Evolutionary conservation across 139 green algal species (phyloP).

Genomic region (Tetraselmis chui): DNA sequence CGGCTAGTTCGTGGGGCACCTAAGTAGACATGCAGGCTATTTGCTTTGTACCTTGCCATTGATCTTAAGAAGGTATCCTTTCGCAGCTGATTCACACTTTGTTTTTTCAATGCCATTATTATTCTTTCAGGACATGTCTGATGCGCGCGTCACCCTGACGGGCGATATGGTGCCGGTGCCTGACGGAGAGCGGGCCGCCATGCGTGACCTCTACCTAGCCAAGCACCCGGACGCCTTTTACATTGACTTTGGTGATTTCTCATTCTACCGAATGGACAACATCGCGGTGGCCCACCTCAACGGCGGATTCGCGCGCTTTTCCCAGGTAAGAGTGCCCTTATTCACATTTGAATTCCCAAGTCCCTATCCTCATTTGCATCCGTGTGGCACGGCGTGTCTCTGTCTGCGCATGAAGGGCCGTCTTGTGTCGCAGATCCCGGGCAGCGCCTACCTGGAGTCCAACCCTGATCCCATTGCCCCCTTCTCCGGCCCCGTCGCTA

Average conservation of each 20-base stretch:
- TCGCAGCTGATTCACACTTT: too few relatives aligned
- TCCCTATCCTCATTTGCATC: too few relatives aligned
- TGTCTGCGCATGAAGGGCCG: too few relatives aligned
- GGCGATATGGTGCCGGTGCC: conserved; percentile 35
- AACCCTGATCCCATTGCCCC: conserved; percentile 59
- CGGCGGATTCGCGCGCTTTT: conserved; percentile 58
- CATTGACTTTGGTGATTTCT: conserved; percentile 77
- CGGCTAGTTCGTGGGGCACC: too few relatives aligned
- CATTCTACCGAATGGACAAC: conserved; percentile 44
- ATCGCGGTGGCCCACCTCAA: conserved; percentile 44
- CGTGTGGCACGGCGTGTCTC: too few relatives aligned
- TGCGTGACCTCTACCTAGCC: conserved; percentile 45
- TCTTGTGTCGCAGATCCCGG: conserved; percentile 46
- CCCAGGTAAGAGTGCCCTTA: background rate
- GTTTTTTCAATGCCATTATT: too few relatives aligned
- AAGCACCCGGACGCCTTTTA: conserved; percentile 76
- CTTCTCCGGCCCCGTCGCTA: conserved; percentile 60
- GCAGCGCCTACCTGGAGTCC: conserved; percentile 45
- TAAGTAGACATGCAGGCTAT: too few relatives aligned
- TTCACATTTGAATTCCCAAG: too few relatives aligned
- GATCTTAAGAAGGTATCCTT: too few relatives aligned
- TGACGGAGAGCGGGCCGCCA: conserved; percentile 30
- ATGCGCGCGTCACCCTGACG: conserved; percentile 56
- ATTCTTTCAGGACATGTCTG: conserved; percentile 42
- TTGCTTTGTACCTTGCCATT: background rate